Conservation (phyloP, 1,284 basidiomycete genomes). For the Pseudozyma tsukubaensis region DNA sequence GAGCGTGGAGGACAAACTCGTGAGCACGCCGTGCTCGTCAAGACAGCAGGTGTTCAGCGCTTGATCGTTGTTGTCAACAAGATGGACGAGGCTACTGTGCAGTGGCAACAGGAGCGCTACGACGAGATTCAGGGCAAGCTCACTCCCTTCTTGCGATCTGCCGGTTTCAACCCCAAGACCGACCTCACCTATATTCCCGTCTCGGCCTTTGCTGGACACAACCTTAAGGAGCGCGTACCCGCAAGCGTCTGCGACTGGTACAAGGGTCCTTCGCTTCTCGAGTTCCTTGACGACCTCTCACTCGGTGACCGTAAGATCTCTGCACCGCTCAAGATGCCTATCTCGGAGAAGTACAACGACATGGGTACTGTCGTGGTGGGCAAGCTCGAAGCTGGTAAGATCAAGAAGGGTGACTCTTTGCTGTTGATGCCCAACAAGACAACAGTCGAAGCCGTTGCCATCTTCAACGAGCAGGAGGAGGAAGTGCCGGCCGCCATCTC, state of each 20-base stretch:
- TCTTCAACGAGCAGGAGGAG: constrained; percentile 67
- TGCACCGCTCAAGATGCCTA: constrained; percentile 67
- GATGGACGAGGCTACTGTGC: constrained; percentile 68
- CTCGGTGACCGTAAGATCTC: constrained; percentile 66
- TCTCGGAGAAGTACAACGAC: constrained; percentile 68
- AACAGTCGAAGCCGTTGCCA: constrained; percentile 59
- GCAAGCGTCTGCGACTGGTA: constrained; percentile 63
- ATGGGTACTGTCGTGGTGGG: constrained; percentile 68
- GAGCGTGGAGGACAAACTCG: constrained; percentile 68
- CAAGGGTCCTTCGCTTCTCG: constrained; percentile 61
- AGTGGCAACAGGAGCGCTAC: constrained; percentile 65
- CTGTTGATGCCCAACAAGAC: constrained; percentile 66
- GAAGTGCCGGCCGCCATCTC: constrained; percentile 68
- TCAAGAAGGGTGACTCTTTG: constrained; percentile 62
- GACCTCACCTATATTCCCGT: constrained; percentile 67
- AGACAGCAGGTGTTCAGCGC: constrained; percentile 68
- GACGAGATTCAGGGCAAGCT: constrained; percentile 66
- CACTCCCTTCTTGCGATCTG: constrained; percentile 62
- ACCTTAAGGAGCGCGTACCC: constrained; percentile 66
- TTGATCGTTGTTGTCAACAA: constrained; percentile 68
- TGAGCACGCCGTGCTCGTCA: constrained; percentile 68
- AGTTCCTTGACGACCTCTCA: constrained; percentile 61
- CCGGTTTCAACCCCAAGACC: constrained; percentile 68
- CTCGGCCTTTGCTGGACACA: constrained; percentile 66
- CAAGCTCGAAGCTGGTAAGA: constrained; percentile 66